phyloP scores from a whole-genome alignment of 2,329 filamentous ascomycete species.

The Sphaerulina populicola region DNA sequence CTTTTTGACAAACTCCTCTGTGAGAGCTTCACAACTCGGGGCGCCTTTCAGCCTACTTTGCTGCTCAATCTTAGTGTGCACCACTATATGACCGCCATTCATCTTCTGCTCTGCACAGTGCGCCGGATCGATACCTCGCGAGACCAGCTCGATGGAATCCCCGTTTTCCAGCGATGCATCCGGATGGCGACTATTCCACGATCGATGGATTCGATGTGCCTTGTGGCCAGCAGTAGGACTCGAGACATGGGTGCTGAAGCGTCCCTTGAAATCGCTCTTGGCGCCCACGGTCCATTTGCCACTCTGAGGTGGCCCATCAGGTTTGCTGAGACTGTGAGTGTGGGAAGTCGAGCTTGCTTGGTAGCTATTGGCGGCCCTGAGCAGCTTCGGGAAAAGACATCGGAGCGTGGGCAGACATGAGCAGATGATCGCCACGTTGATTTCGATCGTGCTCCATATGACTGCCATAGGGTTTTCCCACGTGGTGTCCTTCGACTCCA shows the following conservation, averaged over 20 bases:
- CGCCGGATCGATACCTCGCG: not conserved
- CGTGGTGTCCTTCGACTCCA: slow-evolving; percentile 23
- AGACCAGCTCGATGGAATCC: slow-evolving; percentile 13
- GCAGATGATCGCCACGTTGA: slow-evolving; percentile 32
- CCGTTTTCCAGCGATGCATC: slow-evolving; percentile 3
- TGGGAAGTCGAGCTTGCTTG: not conserved
- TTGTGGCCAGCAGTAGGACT: slow-evolving; percentile 1
- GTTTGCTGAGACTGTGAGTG: not conserved
- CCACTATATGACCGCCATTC: slow-evolving; percentile 12
- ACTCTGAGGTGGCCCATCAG: not conserved
- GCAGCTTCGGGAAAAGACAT: slow-evolving; percentile 31
- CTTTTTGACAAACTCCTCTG: not conserved
- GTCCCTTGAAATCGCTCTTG: not conserved
- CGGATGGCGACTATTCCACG: not conserved
- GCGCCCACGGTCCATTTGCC: not conserved
- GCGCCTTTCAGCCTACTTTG: not conserved
- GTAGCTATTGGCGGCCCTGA: slow-evolving; percentile 12
- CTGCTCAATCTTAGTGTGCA: slow-evolving; percentile 17
- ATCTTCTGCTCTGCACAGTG: not conserved
- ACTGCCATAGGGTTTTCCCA: slow-evolving; percentile 26
- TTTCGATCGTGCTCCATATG: slow-evolving; percentile 32
- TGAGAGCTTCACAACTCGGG: not conserved
- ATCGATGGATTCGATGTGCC: not conserved
- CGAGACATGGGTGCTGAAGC: not conserved
- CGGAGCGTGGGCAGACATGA: slow-evolving; percentile 33